A percentile compares a stretch with the other conserved stretches of the same genome.
phyloP scores from a whole-genome alignment of 1,284 basidiomycete genomes.

The Pascua guehoae region DNA sequence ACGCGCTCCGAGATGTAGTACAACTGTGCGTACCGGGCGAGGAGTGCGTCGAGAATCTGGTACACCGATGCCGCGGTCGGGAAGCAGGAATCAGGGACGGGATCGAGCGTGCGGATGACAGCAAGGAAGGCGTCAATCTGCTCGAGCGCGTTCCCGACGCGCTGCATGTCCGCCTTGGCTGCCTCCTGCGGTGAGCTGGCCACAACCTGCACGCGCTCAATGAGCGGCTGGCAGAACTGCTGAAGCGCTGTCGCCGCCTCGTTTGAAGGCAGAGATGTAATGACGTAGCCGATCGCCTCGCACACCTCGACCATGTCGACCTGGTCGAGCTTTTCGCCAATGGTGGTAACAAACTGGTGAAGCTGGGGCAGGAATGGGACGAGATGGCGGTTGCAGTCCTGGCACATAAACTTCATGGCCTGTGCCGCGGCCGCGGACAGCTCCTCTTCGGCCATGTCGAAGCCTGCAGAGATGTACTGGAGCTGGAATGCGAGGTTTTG shows the following conservation, averaged over 20 bases:
- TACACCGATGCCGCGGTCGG: slow-evolving; percentile 78
- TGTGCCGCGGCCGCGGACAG: slow-evolving; percentile 93
- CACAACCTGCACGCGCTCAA: slow-evolving; percentile 51
- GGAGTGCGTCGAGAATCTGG: slow-evolving; percentile 73
- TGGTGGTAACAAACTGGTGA: slow-evolving; percentile 77
- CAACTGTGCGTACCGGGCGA: slow-evolving; percentile 73
- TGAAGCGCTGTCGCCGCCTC: slow-evolving; percentile 78
- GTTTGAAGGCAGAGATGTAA: slow-evolving; percentile 79
- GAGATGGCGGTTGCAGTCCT: slow-evolving; percentile 93
- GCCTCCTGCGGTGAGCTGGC: slow-evolving; percentile 42
- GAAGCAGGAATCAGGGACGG: slow-evolving; percentile 73
- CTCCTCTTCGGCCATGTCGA: slow-evolving; percentile 73
- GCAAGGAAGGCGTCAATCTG: slow-evolving; percentile 83
- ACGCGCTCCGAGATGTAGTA: slow-evolving; percentile 78
- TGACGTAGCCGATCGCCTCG: slow-evolving; percentile 92
- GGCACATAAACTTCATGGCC: slow-evolving; percentile 93
- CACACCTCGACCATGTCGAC: slow-evolving; percentile 89
- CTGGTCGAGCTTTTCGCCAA: slow-evolving; percentile 71
- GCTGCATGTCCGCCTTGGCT: slow-evolving; percentile 62
- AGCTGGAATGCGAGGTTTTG: slow-evolving; percentile 81
- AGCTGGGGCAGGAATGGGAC: slow-evolving; percentile 88
- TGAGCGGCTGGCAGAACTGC: slow-evolving; percentile 66
- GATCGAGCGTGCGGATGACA: slow-evolving; percentile 73
- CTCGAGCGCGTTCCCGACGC: slow-evolving; percentile 73
- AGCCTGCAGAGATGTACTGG: slow-evolving; percentile 87